phyloP scores from a whole-genome alignment of 306 rosid genomes.

The Lathyrus aphaca region DNA sequence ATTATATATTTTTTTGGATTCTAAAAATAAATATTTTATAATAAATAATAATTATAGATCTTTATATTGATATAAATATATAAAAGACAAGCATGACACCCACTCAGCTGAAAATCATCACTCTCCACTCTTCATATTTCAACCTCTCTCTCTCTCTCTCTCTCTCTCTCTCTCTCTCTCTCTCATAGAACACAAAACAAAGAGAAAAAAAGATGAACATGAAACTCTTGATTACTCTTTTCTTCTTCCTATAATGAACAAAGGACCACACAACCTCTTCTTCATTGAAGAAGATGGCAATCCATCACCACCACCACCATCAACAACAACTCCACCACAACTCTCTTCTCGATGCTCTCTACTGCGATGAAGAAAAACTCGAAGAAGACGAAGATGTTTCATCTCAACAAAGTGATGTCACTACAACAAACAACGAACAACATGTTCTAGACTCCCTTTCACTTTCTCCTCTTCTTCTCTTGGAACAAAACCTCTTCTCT shows the following conservation, averaged over 20 bases:
- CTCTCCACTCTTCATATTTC: constrained; percentile 5
- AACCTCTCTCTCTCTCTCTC: no score
- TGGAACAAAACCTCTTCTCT: constrained; percentile 74
- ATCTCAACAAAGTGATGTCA: constrained; percentile 45
- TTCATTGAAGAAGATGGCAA: constrained; percentile 75
- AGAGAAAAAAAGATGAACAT: constrained; percentile 43
- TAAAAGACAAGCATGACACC: constrained; percentile 82
- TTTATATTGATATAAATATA: constrained; percentile 35
- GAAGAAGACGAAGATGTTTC: constrained; percentile 45
- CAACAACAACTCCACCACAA: constrained; percentile 33
- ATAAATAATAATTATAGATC: neutral
- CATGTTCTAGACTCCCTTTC: constrained; percentile 11
- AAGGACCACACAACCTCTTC: constrained; percentile 55
- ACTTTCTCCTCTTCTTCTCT: constrained; percentile 51
- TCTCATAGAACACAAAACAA: constrained; percentile 19
- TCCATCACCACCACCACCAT: constrained; percentile 48
- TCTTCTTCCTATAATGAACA: constrained; percentile 55
- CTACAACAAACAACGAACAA: constrained; percentile 12
- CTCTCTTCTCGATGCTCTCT: constrained; percentile 63
- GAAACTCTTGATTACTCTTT: constrained; percentile 37
- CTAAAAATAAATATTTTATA: no score
- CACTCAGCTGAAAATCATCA: constrained; percentile 55
- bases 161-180: constrained; percentile 32
- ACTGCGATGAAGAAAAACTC: constrained; percentile 79
- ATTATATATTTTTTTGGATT: no score